A percentile compares a stretch with the other conserved stretches of the same genome.
Evolutionary conservation across 164 flowering plant genomes (phyloP).

Genomic region (Macadamia tetraphylla): DNA sequence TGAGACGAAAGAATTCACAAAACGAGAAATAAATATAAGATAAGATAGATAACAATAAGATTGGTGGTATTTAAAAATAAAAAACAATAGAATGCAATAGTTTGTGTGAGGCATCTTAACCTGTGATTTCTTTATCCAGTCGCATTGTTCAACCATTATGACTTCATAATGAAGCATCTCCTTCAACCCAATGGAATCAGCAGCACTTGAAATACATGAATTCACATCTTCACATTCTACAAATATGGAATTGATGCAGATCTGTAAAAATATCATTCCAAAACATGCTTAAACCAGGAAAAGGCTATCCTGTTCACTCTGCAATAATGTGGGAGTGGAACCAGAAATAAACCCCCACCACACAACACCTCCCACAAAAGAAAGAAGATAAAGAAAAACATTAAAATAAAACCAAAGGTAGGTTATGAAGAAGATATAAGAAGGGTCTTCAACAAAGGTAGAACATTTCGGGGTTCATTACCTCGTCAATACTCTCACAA

Average conservation of each 20-base stretch:
- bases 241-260: conserved; percentile 57
- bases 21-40: background rate
- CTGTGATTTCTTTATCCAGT: conserved; percentile 74
- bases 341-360: no score
- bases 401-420: background rate
- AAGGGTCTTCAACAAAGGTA: background rate
- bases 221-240: conserved; percentile 44
- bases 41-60: no score
- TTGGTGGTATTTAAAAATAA: no score
- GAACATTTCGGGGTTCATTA: background rate
- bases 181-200: conserved; percentile 73
- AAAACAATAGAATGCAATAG: background rate
- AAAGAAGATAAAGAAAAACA: background rate
- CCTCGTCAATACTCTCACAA: conserved; percentile 39
- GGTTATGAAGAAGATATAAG: background rate
- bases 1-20: background rate
- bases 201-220: conserved; percentile 60
- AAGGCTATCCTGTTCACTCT: no score
- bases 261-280: conserved; percentile 32
- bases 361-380: no score
- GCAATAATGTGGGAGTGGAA: no score
- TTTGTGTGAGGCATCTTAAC: conserved; percentile 20
- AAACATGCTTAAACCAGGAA: background rate
- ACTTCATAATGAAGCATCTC: conserved; percentile 55
- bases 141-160: conserved; percentile 39